Percentiles rank a stretch among this genome's conserved stretches.
These are phyloP conservation scores for Amanita brunnescens DNA, from an alignment of 768 basidiomycete genomes.

Conservation along the genomic window DNA sequence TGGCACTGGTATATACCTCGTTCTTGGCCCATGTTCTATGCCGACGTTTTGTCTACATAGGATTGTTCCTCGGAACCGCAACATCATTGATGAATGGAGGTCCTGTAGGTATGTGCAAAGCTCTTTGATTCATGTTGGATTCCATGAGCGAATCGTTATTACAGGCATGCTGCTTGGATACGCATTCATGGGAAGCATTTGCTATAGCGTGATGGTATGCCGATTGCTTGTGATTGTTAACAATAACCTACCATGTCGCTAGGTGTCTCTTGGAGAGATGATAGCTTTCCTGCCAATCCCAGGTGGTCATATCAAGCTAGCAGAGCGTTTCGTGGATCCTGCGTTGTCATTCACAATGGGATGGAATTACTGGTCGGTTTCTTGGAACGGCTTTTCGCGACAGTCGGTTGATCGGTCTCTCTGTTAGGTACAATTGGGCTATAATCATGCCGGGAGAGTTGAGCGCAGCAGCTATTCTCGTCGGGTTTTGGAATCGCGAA, in stretches of 20 bases:
- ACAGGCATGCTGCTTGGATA: slow-evolving; percentile 67
- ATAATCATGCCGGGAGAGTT: slow-evolving; percentile 67
- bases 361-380: slow-evolving; percentile 38
- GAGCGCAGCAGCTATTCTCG: slow-evolving; percentile 66
- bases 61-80: slow-evolving; percentile 64
- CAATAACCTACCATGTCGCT: slow-evolving; percentile 1
- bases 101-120: slow-evolving; percentile 44
- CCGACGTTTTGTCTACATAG: slow-evolving; percentile 19
- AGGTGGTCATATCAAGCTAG: slow-evolving; percentile 73
- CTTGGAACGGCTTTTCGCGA: neutral
- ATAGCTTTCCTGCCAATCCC: slow-evolving; percentile 69
- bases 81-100: slow-evolving; percentile 43
- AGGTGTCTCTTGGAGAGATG: slow-evolving; percentile 72
- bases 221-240: neutral
- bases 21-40: neutral
- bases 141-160: neutral
- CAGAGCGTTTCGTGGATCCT: slow-evolving; percentile 76
- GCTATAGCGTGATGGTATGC: slow-evolving; percentile 62
- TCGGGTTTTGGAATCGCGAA: slow-evolving; percentile 58
- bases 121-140: neutral
- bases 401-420: slow-evolving; percentile 13
- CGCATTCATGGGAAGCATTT: slow-evolving; percentile 52
- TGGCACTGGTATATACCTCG: slow-evolving; percentile 39
- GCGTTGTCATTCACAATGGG: slow-evolving; percentile 57
- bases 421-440: slow-evolving; percentile 47